phyloP scores from a whole-genome alignment of 495 filamentous ascomycete species.

The Aspergillus nanangensis region DNA sequence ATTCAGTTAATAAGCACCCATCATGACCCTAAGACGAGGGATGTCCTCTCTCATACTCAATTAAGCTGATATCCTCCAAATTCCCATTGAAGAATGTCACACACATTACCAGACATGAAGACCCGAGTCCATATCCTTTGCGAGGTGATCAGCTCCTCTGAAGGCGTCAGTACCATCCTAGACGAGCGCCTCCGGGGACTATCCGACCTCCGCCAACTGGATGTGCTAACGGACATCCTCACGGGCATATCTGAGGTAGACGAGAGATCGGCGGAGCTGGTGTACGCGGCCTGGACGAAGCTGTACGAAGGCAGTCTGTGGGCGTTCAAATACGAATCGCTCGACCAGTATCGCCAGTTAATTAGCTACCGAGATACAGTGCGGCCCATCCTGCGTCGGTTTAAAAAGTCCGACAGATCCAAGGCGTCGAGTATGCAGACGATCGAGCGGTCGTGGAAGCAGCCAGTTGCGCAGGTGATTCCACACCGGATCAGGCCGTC shows the following conservation, averaged over 20 bases:
- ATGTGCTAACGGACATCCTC: background rate
- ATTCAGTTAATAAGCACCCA: too few relatives aligned
- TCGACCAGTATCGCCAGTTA: background rate
- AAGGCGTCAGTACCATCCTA: background rate
- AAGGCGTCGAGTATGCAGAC: background rate
- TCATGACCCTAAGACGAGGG: too few relatives aligned
- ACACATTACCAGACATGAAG: too few relatives aligned
- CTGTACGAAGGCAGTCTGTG: background rate
- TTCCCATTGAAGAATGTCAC: too few relatives aligned
- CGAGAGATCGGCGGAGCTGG: background rate
- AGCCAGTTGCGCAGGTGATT: background rate
- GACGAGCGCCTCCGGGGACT: background rate
- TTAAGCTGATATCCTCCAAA: too few relatives aligned
- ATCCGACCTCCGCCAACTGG: background rate
- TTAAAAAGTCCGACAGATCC: background rate
- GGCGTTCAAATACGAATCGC: background rate
- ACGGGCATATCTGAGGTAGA: background rate
- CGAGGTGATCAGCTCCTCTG: too few relatives aligned
- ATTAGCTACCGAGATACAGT: background rate
- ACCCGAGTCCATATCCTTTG: too few relatives aligned
- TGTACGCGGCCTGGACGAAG: background rate
- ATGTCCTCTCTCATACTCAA: too few relatives aligned
- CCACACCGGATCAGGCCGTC: background rate
- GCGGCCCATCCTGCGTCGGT: background rate
- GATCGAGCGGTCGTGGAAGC: background rate